These are phyloP conservation scores for Naganishia vaughanmartiniae DNA, from an alignment of 768 basidiomycete species.

Conservation along the genomic window DNA sequence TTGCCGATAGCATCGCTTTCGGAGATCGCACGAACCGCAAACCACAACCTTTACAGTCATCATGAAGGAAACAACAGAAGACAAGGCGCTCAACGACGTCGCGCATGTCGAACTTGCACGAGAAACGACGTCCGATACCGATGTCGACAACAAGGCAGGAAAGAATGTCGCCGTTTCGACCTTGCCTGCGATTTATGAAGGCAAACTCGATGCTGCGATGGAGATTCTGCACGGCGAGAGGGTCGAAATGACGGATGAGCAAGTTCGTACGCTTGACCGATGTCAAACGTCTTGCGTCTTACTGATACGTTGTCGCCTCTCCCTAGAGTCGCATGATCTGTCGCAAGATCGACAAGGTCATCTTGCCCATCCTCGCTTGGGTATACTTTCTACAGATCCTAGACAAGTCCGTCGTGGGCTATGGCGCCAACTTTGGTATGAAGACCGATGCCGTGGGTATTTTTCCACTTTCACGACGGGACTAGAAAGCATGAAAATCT, in stretches of 20 bases:
- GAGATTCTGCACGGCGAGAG: conserved; percentile 16
- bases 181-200: neutral
- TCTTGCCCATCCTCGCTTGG: conserved; percentile 45
- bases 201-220: conserved; percentile 9
- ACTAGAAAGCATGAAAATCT: too few relatives aligned
- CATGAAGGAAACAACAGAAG: neutral
- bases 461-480: too few relatives aligned
- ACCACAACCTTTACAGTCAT: neutral
- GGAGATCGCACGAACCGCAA: neutral
- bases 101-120: conserved; percentile 8
- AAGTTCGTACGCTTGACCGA: neutral
- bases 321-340: conserved; percentile 36
- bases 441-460: conserved; percentile 19
- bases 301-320: neutral
- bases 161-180: neutral
- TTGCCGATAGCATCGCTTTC: neutral
- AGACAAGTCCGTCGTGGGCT: conserved; percentile 30
- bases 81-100: conserved; percentile 1
- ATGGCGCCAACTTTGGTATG: conserved; percentile 29
- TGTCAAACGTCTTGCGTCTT: neutral
- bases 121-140: neutral
- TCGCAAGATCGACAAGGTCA: conserved; percentile 45
- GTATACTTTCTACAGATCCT: conserved; percentile 48
- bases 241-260: conserved; percentile 24
- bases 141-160: neutral